Conservation (phyloP, 345 rosid genomes). For the Passiflora organensis region DNA sequence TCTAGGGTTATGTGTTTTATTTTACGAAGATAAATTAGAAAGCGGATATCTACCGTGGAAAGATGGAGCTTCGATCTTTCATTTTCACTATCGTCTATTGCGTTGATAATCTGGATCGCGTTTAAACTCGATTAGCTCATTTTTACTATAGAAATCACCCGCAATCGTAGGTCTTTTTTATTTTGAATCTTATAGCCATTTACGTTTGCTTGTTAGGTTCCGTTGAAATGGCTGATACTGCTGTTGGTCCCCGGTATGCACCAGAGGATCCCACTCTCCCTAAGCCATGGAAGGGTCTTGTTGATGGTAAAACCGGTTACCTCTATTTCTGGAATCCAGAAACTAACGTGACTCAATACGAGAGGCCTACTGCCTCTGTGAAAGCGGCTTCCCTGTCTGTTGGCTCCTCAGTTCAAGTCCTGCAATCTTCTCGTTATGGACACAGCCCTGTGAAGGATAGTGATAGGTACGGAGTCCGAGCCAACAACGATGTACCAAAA, state of each 20-base stretch:
- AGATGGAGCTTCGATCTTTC: too few species aligned
- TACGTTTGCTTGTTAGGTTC: conserved; percentile 4
- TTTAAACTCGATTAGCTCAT: too few species aligned
- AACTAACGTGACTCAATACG: conserved; percentile 93
- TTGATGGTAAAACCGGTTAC: conserved; percentile 86
- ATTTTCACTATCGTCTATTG: too few species aligned
- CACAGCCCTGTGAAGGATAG: conserved; percentile 49
- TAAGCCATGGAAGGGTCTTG: conserved; percentile 93
- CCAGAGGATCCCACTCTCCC: conserved; percentile 93
- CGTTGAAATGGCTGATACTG: conserved; percentile 45
- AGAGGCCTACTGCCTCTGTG: conserved; percentile 44
- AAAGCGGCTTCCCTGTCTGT: conserved; percentile 37
- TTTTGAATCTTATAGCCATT: too few species aligned
- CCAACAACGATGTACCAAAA: conserved; percentile 37
- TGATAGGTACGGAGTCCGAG: conserved; percentile 40
- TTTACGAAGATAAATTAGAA: too few species aligned
- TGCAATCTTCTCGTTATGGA: conserved; percentile 38
- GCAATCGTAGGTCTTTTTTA: too few species aligned
- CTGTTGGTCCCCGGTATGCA: conserved; percentile 72
- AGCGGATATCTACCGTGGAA: too few species aligned
- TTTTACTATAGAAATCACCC: too few species aligned
- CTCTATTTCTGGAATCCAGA: conserved; percentile 96
- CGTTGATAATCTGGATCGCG: too few species aligned
- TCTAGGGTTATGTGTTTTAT: neutral
- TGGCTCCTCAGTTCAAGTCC: conserved; percentile 60